Conservation (phyloP, 768 basidiomycete species). For the Filobasidium wieringae region DNA sequence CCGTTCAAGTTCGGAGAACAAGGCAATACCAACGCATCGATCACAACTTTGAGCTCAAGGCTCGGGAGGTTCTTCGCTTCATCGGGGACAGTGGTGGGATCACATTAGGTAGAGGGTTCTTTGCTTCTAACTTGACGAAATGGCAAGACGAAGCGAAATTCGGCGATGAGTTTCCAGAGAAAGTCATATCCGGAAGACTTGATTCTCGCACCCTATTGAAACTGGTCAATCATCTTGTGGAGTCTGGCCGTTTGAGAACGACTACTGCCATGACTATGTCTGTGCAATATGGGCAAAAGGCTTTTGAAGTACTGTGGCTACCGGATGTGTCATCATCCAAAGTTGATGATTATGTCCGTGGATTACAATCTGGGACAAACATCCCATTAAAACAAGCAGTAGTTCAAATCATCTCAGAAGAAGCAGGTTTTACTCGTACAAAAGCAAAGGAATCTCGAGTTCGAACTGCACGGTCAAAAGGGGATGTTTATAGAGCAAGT, state of each 20-base stretch:
- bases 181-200: constrained; percentile 19
- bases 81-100: constrained; percentile 59
- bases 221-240: constrained; percentile 54
- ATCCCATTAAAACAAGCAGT: too few species aligned
- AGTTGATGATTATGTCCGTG: constrained; percentile 55
- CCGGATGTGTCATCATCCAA: constrained; percentile 48
- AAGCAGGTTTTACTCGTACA: constrained; percentile 20
- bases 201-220: constrained; percentile 50
- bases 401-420: constrained; percentile 48
- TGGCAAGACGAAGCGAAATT: not conserved
- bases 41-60: not conserved
- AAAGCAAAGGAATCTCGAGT: not conserved
- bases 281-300: constrained; percentile 52
- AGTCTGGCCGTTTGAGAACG: constrained; percentile 52
- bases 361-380: too few species aligned
- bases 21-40: too few species aligned
- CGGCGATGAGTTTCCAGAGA: constrained; percentile 17
- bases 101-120: constrained; percentile 46
- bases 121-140: not conserved
- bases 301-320: constrained; percentile 55
- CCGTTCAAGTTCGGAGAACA: too few species aligned
- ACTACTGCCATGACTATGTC: constrained; percentile 16
- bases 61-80: constrained; percentile 53
- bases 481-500: constrained; percentile 3
- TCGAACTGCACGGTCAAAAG: not conserved